A percentile compares a stretch with the other conserved stretches of the same genome.
Conservation (phyloP, 306 rosid species). For the Comarum palustre region DNA sequence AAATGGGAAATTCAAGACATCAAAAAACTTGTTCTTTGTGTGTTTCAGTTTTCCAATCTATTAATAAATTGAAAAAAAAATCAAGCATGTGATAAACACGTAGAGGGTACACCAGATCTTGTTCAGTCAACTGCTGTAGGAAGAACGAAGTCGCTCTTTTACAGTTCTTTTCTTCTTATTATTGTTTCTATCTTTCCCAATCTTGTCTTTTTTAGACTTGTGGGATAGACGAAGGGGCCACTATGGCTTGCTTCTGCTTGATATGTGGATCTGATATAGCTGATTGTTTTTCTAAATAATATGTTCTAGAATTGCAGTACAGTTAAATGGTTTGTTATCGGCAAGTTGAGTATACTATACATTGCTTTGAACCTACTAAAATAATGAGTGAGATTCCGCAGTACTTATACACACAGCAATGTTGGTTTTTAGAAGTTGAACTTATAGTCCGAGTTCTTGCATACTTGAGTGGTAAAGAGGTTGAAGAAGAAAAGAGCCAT, state of each 20-base stretch:
- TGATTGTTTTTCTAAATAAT: not conserved
- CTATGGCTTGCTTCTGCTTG: not conserved
- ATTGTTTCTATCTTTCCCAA: not conserved
- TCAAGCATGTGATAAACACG: not conserved
- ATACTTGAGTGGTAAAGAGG: conserved; percentile 16
- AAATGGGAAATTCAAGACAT: not conserved
- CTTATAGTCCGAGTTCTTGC: not conserved
- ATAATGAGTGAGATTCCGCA: not conserved
- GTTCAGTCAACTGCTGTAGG: not conserved
- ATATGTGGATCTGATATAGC: conserved; percentile 4
- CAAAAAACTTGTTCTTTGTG: not conserved
- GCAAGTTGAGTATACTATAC: not conserved
- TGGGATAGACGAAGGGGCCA: not conserved
- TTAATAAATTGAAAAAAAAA: not conserved
- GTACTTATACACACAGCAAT: not conserved
- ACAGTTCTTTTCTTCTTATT: not conserved
- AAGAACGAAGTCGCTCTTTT: not conserved
- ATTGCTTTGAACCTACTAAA: not conserved
- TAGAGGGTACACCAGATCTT: not conserved
- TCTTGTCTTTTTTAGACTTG: not conserved
- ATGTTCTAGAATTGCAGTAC: not conserved
- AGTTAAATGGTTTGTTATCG: not conserved
- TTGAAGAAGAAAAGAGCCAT: conserved; percentile 28
- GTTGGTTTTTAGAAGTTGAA: not conserved
- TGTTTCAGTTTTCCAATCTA: not conserved